phyloP scores from a whole-genome alignment of 2,329 filamentous ascomycete species.

The Aspergillus sp. region DNA sequence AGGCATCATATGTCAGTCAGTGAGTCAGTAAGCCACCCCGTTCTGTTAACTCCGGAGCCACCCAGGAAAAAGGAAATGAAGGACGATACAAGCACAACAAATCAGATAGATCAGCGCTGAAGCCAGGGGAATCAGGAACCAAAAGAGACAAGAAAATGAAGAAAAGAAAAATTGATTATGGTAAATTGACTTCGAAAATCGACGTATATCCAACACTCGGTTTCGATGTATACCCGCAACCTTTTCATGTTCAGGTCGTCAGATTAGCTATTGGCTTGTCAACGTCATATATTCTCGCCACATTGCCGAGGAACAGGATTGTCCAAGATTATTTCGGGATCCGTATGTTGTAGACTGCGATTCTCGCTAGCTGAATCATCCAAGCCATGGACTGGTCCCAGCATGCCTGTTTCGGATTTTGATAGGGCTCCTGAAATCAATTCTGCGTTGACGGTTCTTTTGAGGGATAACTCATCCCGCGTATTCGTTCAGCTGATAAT shows the following conservation, averaged over 20 bases:
- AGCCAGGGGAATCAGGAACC: slow-evolving; percentile 13
- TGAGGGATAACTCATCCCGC: not conserved
- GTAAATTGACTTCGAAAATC: not conserved
- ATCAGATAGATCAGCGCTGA: slow-evolving; percentile 4
- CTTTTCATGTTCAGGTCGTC: not conserved
- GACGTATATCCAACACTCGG: not conserved
- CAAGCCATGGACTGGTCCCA: not conserved
- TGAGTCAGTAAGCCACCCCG: slow-evolving; percentile 10
- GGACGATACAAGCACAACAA: not conserved
- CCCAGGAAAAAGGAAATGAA: slow-evolving; percentile 6
- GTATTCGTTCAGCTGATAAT: slow-evolving; percentile 61
- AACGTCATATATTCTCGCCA: not conserved
- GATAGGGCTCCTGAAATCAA: not conserved
- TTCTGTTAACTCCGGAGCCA: slow-evolving; percentile 25
- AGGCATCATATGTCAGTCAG: slow-evolving; percentile 19
- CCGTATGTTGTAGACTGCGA: too few relatives aligned
- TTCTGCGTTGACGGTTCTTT: too few relatives aligned
- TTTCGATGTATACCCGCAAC: not conserved
- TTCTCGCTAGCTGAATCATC: not conserved
- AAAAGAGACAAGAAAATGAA: slow-evolving; percentile 1
- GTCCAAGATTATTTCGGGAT: not conserved
- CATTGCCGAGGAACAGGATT: not conserved
- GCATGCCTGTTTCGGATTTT: not conserved
- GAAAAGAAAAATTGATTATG: slow-evolving; percentile 5
- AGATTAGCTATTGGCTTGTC: not conserved